Evolutionary conservation across 1,284 basidiomycete genomes (phyloP).

Genomic region (Boletus mariae): DNA sequence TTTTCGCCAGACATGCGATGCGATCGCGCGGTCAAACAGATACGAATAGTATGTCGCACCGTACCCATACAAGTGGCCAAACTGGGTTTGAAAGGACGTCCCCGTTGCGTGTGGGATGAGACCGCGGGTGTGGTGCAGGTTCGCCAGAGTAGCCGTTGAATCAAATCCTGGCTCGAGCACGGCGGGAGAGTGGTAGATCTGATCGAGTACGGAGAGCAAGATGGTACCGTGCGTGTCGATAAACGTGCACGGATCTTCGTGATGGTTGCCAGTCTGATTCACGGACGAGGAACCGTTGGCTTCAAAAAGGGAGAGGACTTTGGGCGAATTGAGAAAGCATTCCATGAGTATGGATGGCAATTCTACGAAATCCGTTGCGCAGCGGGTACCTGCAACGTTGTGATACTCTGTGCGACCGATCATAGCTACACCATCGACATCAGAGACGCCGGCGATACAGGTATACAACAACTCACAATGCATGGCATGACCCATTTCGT

Average conservation of each 20-base stretch:
- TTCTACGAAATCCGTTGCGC: slow-evolving; percentile 98
- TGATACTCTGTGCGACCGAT: slow-evolving; percentile 96
- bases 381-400: slow-evolving; percentile 97
- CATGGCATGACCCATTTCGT: slow-evolving; percentile 99
- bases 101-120: slow-evolving; percentile 78
- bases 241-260: slow-evolving; percentile 65
- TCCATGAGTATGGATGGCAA: slow-evolving; percentile 99
- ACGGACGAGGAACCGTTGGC: slow-evolving; percentile 41
- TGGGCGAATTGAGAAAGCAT: slow-evolving; percentile 84
- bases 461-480: slow-evolving; percentile 70
- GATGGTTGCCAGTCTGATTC: slow-evolving; percentile 53
- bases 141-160: slow-evolving; percentile 65
- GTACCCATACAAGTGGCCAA: slow-evolving; percentile 94
- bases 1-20: slow-evolving; percentile 81
- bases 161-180: slow-evolving; percentile 60
- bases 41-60: slow-evolving; percentile 98
- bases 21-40: slow-evolving; percentile 93
- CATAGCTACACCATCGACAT: slow-evolving; percentile 67
- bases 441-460: slow-evolving; percentile 9
- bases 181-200: slow-evolving; percentile 79
- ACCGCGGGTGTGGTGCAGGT: slow-evolving; percentile 66
- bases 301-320: slow-evolving; percentile 79
- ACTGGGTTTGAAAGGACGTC: slow-evolving; percentile 92
- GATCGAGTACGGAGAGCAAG: slow-evolving; percentile 85
- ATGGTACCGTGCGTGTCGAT: slow-evolving; percentile 93